Base-by-base conservation (phyloP, 2,329 filamentous ascomycete species). In the Aspergillus sp. region DNA sequence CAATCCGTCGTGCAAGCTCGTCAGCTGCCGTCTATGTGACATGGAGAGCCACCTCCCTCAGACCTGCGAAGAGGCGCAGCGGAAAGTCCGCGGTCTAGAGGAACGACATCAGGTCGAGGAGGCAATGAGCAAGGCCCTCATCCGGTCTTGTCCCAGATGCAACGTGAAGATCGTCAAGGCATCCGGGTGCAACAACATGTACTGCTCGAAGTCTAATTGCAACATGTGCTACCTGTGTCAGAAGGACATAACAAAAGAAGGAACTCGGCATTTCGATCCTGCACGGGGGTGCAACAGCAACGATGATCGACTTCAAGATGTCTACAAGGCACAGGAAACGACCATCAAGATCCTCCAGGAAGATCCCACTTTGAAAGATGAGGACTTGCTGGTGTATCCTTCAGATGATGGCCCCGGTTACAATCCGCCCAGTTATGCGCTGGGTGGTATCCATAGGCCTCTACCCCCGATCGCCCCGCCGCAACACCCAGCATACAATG, bases 151-250 rank as follows among this genome's bases (percentile, higher is more conserved):
- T 49, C 67, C 76, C 55, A 77, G 76, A 56, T 86, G 88, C 71
- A 75, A 79, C n/a, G 82, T 83, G n/a, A 83, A 85, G 0, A 94
- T 93, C 61, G 81, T 95, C 67, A 95, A 95, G 65, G 81, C 86
- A 33, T 68, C 75, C 30, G 90, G 90, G 2, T 95, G 90, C 74
- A 95, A 95, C 73, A 92, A 92, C 71, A 89, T 95, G 82, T 79
- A 69, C 0, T 95, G 90, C 67, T 76, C 81, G 0, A 79, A 79
- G n/a, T 85, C 82, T 60, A 54, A 61, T 3, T 77, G 78, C 41
- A 53, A 74, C 7, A 81, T 84, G 68, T 85, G 82, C 69, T 81
- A 77, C 55, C 62, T 72, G 40, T 95, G 90, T 72, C 85, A 84
- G 19, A 77, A 86, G 60, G 70, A 79, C 44, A 74, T 83, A 19